Percentiles rank a stretch among this genome's conserved stretches.
Conservation (phyloP, 345 rosid genomes). For the Cardamine chenopodiifolia region DNA sequence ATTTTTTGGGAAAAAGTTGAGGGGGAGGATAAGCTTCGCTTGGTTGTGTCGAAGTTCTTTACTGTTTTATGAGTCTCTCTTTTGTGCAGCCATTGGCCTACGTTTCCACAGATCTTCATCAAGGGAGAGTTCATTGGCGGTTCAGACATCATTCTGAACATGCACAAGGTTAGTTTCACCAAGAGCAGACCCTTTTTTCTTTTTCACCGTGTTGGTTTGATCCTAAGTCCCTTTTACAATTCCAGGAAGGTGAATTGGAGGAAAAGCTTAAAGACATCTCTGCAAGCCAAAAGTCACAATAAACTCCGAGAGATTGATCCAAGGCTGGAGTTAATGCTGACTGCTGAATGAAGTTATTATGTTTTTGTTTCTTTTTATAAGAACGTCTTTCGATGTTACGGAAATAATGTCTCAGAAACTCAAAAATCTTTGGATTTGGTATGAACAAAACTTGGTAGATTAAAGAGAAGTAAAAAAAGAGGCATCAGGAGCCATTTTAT, state of each 20-base stretch:
- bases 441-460: slow-evolving; percentile 20
- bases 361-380: slow-evolving; percentile 11
- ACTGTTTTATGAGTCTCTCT: background rate
- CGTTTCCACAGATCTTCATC: slow-evolving; percentile 92
- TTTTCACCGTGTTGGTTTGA: slow-evolving; percentile 12
- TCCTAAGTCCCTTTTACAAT: slow-evolving; percentile 7
- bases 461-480: background rate
- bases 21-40: slow-evolving; percentile 1
- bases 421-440: slow-evolving; percentile 24
- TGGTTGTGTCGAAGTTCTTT: background rate
- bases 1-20: too few relatives aligned
- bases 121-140: slow-evolving; percentile 97
- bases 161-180: slow-evolving; percentile 76
- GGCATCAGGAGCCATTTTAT: background rate
- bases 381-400: slow-evolving; percentile 16
- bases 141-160: slow-evolving; percentile 81
- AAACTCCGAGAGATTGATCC: slow-evolving; percentile 5
- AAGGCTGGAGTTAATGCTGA: background rate
- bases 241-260: slow-evolving; percentile 83
- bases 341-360: slow-evolving; percentile 1
- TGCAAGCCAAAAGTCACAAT: slow-evolving; percentile 20
- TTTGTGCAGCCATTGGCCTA: slow-evolving; percentile 85
- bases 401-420: slow-evolving; percentile 34
- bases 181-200: background rate
- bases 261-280: slow-evolving; percentile 67